phyloP scores from a whole-genome alignment of 805 yeast genomes.

The Wickerhamomyces bisporus region DNA sequence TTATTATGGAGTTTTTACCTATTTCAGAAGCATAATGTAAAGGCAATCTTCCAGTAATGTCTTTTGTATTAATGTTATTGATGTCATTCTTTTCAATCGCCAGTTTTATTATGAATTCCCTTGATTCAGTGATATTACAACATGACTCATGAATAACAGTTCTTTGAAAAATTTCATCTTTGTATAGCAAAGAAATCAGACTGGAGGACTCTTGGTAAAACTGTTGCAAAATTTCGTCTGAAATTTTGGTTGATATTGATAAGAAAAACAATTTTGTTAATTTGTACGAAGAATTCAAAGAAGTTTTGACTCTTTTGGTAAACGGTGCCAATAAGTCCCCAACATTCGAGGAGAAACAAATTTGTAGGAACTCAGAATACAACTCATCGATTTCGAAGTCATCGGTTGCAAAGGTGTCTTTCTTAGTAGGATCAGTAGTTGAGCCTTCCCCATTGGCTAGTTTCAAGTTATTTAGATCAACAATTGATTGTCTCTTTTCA shows the following conservation, averaged over 20 bases:
- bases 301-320: slow-evolving; percentile 35
- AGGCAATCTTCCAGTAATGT: slow-evolving; percentile 73
- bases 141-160: slow-evolving; percentile 70
- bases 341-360: slow-evolving; percentile 35
- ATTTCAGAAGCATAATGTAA: slow-evolving; percentile 78
- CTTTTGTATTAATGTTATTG: slow-evolving; percentile 37
- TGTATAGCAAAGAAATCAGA: slow-evolving; percentile 54
- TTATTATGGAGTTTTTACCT: slow-evolving; percentile 42
- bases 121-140: slow-evolving; percentile 16
- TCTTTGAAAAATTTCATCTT: slow-evolving; percentile 70
- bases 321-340: slow-evolving; percentile 39
- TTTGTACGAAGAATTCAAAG: slow-evolving; percentile 36
- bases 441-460: slow-evolving; percentile 5
- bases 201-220: slow-evolving; percentile 35
- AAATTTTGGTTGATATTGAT: slow-evolving; percentile 58
- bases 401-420: slow-evolving; percentile 16
- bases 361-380: slow-evolving; percentile 61
- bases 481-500: slow-evolving; percentile 15
- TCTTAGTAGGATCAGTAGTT: neutral
- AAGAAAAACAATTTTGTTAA: slow-evolving; percentile 70
- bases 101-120: slow-evolving; percentile 20
- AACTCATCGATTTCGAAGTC: slow-evolving; percentile 60
- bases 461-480: slow-evolving; percentile 20
- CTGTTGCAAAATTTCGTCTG: slow-evolving; percentile 45
- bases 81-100: slow-evolving; percentile 20